Evolutionary conservation across 1,284 basidiomycete genomes (phyloP).

Genomic region (Ustilago sp.): DNA sequence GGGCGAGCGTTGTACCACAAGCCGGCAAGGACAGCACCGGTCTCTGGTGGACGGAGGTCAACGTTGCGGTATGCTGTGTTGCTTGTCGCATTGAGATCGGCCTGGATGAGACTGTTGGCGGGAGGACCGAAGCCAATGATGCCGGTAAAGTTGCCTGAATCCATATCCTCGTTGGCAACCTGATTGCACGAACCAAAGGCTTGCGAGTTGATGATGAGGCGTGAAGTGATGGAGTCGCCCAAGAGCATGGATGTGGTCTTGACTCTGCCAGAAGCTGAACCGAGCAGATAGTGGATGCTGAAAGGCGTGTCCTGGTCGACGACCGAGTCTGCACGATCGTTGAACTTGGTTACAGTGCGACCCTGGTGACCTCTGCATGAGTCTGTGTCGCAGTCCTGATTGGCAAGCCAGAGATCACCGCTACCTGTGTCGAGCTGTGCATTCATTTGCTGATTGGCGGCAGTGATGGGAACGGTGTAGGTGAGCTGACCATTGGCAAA

Average conservation of each 20-base stretch:
- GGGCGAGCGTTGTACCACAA: conserved; percentile 50
- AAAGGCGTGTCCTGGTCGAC: conserved; percentile 47
- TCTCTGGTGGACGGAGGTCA: conserved; percentile 31
- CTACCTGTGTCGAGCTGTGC: conserved; percentile 63
- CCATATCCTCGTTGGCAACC: conserved; percentile 54
- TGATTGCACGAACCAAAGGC: conserved; percentile 53
- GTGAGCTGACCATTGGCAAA: conserved; percentile 56
- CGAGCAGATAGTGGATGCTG: conserved; percentile 57
- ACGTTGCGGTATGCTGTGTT: conserved; percentile 42
- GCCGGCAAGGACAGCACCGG: conserved; percentile 56
- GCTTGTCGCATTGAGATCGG: conserved; percentile 44
- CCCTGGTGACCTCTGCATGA: conserved; percentile 46
- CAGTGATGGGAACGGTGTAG: conserved; percentile 54
- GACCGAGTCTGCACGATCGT: conserved; percentile 37
- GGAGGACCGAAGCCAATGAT: conserved; percentile 61
- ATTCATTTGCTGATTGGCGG: conserved; percentile 50
- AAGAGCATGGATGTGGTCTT: conserved; percentile 52
- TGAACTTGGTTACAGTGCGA: conserved; percentile 39
- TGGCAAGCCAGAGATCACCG: conserved; percentile 60
- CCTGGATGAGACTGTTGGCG: conserved; percentile 57
- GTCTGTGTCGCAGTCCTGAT: conserved; percentile 48
- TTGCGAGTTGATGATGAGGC: conserved; percentile 50
- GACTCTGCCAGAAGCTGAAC: conserved; percentile 52
- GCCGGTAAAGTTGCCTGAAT: conserved; percentile 56
- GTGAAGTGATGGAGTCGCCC: conserved; percentile 37